Evolutionary conservation across 208 protist species (phyloP).

Genomic region (Wallacemonas sp.): DNA sequence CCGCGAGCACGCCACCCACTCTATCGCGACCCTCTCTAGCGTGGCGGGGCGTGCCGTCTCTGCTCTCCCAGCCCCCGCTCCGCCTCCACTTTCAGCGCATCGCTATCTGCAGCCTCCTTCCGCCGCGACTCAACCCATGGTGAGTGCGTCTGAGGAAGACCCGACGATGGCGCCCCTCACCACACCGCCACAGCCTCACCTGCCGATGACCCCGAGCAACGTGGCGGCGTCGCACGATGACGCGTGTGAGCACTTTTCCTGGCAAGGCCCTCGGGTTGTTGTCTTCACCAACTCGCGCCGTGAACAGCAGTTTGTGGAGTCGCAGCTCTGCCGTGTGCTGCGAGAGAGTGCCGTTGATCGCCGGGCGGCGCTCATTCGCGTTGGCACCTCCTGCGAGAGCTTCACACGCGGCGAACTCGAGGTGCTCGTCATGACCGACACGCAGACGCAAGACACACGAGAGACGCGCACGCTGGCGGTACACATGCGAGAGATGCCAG

Average conservation of each 20-base stretch:
- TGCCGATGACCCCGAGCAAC: background rate
- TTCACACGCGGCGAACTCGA: slow-evolving; percentile 42
- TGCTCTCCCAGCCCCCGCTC: background rate
- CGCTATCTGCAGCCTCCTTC: slow-evolving; percentile 10
- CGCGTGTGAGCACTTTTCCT: background rate
- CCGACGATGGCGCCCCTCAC: background rate
- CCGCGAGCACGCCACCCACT: too few relatives aligned
- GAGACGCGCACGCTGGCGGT: slow-evolving; percentile 25
- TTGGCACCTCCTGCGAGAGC: slow-evolving; percentile 30
- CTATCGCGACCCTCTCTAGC: too few relatives aligned
- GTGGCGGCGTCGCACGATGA: background rate
- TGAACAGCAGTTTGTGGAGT: slow-evolving; percentile 56
- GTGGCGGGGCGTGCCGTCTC: too few relatives aligned
- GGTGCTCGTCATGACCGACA: slow-evolving; percentile 53
- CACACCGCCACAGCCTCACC: background rate
- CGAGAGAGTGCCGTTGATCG: slow-evolving; percentile 18
- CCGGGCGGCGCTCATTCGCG: slow-evolving; percentile 21
- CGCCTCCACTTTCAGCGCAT: background rate
- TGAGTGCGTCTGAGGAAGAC: too few relatives aligned
- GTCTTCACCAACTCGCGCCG: slow-evolving; percentile 50
- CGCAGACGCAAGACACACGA: slow-evolving; percentile 41
- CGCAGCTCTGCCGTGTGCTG: slow-evolving; percentile 27
- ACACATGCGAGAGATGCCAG: slow-evolving; percentile 14
- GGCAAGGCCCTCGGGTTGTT: slow-evolving; percentile 31
- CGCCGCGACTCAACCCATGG: too few relatives aligned